phyloP scores from a whole-genome alignment of 345 rosid species.

The Gynandropsis gynandra region DNA sequence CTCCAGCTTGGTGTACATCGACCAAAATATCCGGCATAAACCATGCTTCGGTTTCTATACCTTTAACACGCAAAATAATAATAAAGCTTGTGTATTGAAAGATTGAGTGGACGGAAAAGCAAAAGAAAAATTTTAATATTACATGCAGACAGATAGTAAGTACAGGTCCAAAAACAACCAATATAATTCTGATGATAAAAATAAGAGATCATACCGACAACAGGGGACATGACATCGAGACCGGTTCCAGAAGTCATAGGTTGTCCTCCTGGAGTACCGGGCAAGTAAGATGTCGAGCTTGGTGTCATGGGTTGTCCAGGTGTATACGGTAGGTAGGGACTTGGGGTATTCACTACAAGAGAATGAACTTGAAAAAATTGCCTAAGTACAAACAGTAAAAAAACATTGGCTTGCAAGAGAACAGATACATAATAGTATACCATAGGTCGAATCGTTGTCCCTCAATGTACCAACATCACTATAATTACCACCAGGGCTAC shows the following conservation, averaged over 20 bases:
- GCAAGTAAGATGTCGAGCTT: constrained; percentile 62
- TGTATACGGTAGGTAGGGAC: constrained; percentile 89
- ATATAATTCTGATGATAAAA: background rate
- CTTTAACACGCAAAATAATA: constrained; percentile 31
- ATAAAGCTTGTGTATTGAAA: background rate
- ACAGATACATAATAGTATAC: constrained; percentile 31
- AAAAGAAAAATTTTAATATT: background rate
- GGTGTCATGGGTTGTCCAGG: constrained; percentile 98
- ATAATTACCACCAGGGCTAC: constrained; percentile 84
- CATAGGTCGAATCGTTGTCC: constrained; percentile 67
- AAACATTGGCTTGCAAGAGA: constrained; percentile 3
- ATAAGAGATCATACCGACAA: constrained; percentile 38
- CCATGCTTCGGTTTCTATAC: constrained; percentile 75
- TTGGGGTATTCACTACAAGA: constrained; percentile 78
- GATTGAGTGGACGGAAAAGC: background rate
- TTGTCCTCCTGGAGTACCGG: constrained; percentile 98
- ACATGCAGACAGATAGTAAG: background rate
- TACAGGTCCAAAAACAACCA: background rate
- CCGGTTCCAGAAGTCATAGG: constrained; percentile 93
- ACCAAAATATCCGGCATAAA: constrained; percentile 86
- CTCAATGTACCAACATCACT: constrained; percentile 92
- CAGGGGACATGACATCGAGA: constrained; percentile 90
- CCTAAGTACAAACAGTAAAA: background rate
- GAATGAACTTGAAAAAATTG: constrained; percentile 1
- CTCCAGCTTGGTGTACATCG: constrained; percentile 54